A percentile compares a stretch with the other conserved stretches of the same genome.
Conservation (phyloP, 495 filamentous ascomycete genomes). For the Neurospora intermedia region DNA sequence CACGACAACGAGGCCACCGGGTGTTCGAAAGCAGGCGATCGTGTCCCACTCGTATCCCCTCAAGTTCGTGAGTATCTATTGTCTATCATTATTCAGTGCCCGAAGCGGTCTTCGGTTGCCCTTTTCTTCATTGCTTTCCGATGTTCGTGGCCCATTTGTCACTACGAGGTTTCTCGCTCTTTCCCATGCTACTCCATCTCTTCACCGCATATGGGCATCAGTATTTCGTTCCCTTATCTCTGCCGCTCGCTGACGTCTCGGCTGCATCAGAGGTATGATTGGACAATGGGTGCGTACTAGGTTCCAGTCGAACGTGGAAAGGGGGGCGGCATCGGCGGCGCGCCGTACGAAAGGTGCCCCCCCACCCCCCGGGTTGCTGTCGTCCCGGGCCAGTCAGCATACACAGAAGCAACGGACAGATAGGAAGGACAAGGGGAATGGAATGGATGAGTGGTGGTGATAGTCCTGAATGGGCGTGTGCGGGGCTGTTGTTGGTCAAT, state of each 20-base stretch:
- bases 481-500: constrained; percentile 2
- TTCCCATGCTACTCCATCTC: neutral
- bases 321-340: neutral
- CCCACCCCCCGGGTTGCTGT: neutral
- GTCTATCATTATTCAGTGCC: neutral
- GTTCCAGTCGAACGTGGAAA: neutral
- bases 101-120: neutral
- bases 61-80: neutral
- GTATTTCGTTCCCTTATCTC: neutral
- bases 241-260: neutral
- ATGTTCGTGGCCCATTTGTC: neutral
- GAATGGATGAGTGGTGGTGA: neutral
- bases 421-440: neutral
- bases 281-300: neutral
- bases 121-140: neutral
- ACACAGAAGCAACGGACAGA: neutral
- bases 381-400: neutral
- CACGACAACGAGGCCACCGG: neutral
- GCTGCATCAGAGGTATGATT: neutral
- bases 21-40: neutral
- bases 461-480: neutral
- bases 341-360: neutral
- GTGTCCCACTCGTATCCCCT: neutral
- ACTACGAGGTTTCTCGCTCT: neutral
- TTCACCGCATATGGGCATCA: neutral